These are phyloP conservation scores for Eucalyptus decipiens DNA, from an alignment of 345 rosid genomes.

Conservation along the genomic window DNA sequence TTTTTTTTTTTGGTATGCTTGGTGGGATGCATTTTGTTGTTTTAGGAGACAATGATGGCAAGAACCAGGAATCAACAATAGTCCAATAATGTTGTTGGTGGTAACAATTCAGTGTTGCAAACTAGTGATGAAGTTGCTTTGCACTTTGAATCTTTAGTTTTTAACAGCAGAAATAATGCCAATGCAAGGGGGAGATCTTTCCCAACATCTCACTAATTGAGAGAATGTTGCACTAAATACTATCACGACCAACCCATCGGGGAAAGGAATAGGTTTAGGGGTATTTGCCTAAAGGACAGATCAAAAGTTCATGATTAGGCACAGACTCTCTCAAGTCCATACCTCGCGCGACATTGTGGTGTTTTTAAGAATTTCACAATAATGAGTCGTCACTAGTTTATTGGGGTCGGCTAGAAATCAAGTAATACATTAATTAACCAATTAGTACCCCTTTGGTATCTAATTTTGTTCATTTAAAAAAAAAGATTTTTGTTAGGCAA, in stretches of 20 bases:
- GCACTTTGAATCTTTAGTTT: background rate
- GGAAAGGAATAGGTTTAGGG: accelerated
- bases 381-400: accelerated
- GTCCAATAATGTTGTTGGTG: background rate
- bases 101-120: too few species aligned
- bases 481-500: too few species aligned
- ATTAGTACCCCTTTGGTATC: accelerated
- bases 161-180: background rate
- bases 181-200: background rate
- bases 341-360: accelerated
- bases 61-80: background rate
- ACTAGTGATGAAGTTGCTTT: background rate
- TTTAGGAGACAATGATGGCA: background rate
- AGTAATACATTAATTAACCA: too few species aligned
- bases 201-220: background rate
- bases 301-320: too few species aligned
- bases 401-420: too few species aligned
- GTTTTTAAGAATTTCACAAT: too few species aligned
- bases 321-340: too few species aligned
- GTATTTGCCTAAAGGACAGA: too few species aligned
- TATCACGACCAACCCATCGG: accelerated
- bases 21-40: background rate
- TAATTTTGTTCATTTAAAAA: too few species aligned
- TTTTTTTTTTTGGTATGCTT: background rate
- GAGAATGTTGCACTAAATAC: background rate